Evolutionary conservation across 2,329 filamentous ascomycete species (phyloP).

Genomic region (Coniochaeta sp.): DNA sequence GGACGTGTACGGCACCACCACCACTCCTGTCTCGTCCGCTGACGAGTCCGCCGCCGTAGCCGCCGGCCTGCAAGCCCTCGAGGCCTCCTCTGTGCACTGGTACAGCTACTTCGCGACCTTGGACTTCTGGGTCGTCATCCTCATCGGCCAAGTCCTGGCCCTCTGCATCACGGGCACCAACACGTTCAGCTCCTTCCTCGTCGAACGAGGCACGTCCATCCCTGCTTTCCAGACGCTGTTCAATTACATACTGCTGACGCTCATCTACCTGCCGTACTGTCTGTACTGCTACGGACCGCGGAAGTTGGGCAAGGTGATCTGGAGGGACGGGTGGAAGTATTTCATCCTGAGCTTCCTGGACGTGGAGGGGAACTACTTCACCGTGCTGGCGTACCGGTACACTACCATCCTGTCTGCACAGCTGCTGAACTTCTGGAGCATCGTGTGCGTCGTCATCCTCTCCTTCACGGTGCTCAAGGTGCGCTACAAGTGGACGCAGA

Average conservation of each 20-base stretch:
- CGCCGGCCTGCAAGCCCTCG: conserved; percentile 47
- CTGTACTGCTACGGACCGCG: conserved; percentile 72
- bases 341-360: conserved; percentile 88
- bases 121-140: conserved; percentile 82
- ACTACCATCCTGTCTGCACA: conserved; percentile 90
- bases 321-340: conserved; percentile 83
- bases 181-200: conserved; percentile 77
- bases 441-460: conserved; percentile 81
- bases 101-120: conserved; percentile 72
- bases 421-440: conserved; percentile 98
- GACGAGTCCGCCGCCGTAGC: conserved; percentile 31
- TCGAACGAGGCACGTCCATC: conserved; percentile 61
- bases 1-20: conserved; percentile 14
- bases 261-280: conserved; percentile 76
- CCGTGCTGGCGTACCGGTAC: conserved; percentile 86
- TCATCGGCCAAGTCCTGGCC: conserved; percentile 75
- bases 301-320: conserved; percentile 57
- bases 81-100: conserved; percentile 48
- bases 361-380: conserved; percentile 97
- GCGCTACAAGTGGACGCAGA: conserved; percentile 82
- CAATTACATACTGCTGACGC: conserved; percentile 79
- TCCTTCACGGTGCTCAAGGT: conserved; percentile 80
- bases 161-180: conserved; percentile 90
- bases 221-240: conserved; percentile 95
- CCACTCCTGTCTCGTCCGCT: conserved; percentile 10